Base-by-base conservation (phyloP, 176 grass and related monocot species). In the Typha latifolia region DNA sequence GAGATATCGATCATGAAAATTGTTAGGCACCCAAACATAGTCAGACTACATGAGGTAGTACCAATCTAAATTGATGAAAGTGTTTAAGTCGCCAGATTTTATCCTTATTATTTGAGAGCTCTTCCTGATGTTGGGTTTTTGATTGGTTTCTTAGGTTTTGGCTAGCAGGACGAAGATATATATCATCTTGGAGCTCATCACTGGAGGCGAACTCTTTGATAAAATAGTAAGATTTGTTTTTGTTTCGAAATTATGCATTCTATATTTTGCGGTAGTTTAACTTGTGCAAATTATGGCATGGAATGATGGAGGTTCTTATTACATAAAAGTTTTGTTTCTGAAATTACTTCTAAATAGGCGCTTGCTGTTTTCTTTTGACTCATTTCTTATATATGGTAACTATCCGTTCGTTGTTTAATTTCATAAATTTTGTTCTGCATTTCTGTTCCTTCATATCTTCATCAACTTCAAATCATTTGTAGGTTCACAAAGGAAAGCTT, bases 1-100 rank as follows among this genome's bases (percentile, higher is more conserved):
- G 94, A 97, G 69, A 97, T 97, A 89, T 97, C 89, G 13, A 92
- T 92, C 77, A 97, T 92, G 89, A 99, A 99, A 83, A 99, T 99
- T 37, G 86, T 99, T 49, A 79, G 94, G 14, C 94, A 99, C 64
- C 89, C 94, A 3, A 76, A 84, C 79, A 93, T 99, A 73, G 83
- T 93, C 49, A 80, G 81, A 50, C 73, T 99, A 73, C 87, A 93
- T 14, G 94, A 93, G 94, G 89, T 93, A 43, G 7, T 43, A 43
- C 37, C 29, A 12, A 29, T 32, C 62, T 32, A 65, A 34, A 2
- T 15, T 14, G 15, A 12, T 65, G 15, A 10, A 47, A 21, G 20
- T 59, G 3, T 59, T 59, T 21, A 9, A 59, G 53, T 19, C 22
- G 14, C 23, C 18, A 69, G 11, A 48, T 55, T 27, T 84, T 68